These are phyloP conservation scores for Ceratonia siliqua DNA, from an alignment of 306 rosid genomes.

Conservation along the genomic window DNA sequence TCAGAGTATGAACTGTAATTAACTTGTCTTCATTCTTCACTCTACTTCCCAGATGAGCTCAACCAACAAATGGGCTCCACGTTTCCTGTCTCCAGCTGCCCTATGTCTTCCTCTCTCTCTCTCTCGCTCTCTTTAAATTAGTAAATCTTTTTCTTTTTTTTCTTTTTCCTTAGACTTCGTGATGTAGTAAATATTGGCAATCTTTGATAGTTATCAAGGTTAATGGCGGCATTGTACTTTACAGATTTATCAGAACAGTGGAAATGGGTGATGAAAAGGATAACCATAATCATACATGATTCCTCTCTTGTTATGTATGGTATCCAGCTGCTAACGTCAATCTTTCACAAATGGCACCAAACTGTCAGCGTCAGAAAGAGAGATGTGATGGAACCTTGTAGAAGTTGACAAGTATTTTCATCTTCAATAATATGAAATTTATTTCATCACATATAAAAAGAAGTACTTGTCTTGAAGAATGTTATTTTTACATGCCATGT, in stretches of 20 bases:
- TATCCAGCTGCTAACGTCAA: slow-evolving; percentile 36
- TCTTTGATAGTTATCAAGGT: slow-evolving; percentile 28
- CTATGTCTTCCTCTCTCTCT: background rate
- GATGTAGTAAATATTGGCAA: slow-evolving; percentile 16
- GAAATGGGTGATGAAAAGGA: slow-evolving; percentile 22
- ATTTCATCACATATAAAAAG: no score
- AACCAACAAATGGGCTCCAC: slow-evolving; percentile 16
- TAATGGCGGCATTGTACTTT: background rate
- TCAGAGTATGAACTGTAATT: slow-evolving; percentile 42
- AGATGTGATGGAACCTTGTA: slow-evolving; percentile 43
- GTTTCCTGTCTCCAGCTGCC: background rate
- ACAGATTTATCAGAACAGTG: slow-evolving; percentile 24
- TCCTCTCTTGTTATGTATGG: background rate
- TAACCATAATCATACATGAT: background rate
- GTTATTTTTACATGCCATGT: background rate
- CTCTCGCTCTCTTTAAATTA: background rate
- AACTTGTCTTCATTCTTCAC: background rate
- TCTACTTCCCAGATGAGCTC: slow-evolving; percentile 8
- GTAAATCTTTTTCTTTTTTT: background rate
- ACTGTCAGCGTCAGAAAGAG: slow-evolving; percentile 21
- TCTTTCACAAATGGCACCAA: slow-evolving; percentile 26
- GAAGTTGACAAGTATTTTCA: background rate
- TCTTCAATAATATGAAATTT: background rate
- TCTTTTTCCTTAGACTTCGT: background rate
- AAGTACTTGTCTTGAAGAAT: no score